Evolutionary conservation across 2,329 filamentous ascomycete species (phyloP).

Genomic region (Didymella keratinophila): DNA sequence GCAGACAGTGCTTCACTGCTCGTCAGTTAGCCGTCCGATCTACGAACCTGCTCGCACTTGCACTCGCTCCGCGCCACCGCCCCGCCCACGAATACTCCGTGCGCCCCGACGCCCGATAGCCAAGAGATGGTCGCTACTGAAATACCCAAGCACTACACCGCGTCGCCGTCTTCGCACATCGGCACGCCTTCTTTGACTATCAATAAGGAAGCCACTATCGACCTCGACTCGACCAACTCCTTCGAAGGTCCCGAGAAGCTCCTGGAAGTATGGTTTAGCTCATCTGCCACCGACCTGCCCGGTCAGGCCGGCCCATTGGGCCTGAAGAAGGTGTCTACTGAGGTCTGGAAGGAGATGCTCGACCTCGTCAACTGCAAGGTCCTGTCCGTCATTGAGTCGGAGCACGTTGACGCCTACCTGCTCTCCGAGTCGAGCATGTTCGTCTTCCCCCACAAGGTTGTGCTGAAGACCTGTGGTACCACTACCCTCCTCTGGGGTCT

Average conservation of each 20-base stretch:
- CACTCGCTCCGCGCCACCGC: slow-evolving; percentile 22
- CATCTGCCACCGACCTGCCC: slow-evolving; percentile 76
- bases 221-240: slow-evolving; percentile 92
- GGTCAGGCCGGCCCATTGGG: slow-evolving; percentile 75
- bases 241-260: slow-evolving; percentile 99
- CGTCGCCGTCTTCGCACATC: slow-evolving; percentile 77
- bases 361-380: slow-evolving; percentile 99
- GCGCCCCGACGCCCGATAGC: slow-evolving; percentile 34
- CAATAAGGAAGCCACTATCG: slow-evolving; percentile 91
- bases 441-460: slow-evolving; percentile 99
- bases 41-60: slow-evolving; percentile 5
- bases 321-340: slow-evolving; percentile 82
- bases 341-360: slow-evolving; percentile 95
- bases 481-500: slow-evolving; percentile 91
- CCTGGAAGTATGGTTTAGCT: slow-evolving; percentile 96
- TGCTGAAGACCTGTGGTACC: slow-evolving; percentile 97
- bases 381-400: slow-evolving; percentile 89
- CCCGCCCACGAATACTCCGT: slow-evolving; percentile 18
- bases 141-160: slow-evolving; percentile 81
- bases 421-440: slow-evolving; percentile 99
- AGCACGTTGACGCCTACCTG: slow-evolving; percentile 94
- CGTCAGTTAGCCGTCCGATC: slow-evolving; percentile 36
- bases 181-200: slow-evolving; percentile 92
- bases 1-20: slow-evolving; percentile 91
- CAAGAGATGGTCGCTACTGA: slow-evolving; percentile 83